Conservation (phyloP, 139 green algal species). For the Gonium pectorale region DNA sequence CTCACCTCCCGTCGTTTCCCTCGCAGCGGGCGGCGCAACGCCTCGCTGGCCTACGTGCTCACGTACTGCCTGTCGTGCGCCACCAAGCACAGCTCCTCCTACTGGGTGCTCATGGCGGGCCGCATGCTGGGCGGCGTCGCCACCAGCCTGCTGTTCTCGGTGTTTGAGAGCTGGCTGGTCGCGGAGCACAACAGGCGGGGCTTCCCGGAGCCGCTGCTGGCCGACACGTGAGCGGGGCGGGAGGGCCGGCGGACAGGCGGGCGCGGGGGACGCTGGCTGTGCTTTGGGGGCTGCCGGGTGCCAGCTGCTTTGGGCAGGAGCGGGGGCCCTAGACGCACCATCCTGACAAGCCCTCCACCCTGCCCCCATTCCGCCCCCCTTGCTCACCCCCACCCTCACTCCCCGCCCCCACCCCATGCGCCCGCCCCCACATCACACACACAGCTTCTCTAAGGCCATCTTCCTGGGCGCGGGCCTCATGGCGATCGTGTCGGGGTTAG, state of each 20-base stretch:
- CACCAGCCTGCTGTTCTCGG: constrained; percentile 95
- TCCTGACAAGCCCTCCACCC: too few species aligned
- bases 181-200: constrained; percentile 59
- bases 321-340: too few species aligned
- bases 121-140: constrained; percentile 93
- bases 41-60: constrained; percentile 87
- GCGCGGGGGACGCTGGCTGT: too few species aligned
- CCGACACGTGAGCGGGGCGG: constrained; percentile 31
- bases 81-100: constrained; percentile 95
- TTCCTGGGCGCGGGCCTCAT: constrained; percentile 97
- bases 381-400: too few species aligned
- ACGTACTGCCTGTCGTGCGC: constrained; percentile 91
- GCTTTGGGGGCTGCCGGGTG: too few species aligned
- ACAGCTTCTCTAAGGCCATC: too few species aligned
- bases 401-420: too few species aligned
- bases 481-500: constrained; percentile 91
- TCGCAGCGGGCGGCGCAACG: constrained; percentile 85
- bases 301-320: too few species aligned
- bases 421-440: too few species aligned
- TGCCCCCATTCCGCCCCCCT: too few species aligned
- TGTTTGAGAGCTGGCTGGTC: constrained; percentile 93
- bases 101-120: constrained; percentile 89
- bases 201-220: constrained; percentile 46
- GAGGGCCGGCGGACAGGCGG: not conserved
- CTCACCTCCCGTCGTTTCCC: not conserved